These are phyloP conservation scores for Chlorella sp. DNA, from an alignment of 139 green algal genomes.

Conservation along the genomic window DNA sequence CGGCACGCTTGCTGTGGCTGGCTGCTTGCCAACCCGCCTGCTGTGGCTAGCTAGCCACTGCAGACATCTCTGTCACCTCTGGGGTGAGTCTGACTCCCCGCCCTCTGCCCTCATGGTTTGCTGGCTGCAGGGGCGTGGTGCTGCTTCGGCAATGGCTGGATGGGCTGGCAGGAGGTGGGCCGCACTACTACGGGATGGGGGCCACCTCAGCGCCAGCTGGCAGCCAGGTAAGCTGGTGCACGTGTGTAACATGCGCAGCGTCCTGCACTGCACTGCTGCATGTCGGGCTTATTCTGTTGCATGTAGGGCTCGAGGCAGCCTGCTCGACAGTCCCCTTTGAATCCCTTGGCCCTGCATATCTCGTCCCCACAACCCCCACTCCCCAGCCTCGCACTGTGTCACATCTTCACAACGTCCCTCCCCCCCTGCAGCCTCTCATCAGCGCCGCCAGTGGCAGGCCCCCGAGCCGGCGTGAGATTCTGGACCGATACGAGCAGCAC, in stretches of 20 bases:
- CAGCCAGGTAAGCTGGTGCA: not conserved
- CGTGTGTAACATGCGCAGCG: not conserved
- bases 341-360: not conserved
- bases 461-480: constrained; percentile 30
- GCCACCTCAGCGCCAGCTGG: not conserved
- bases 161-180: constrained; percentile 34
- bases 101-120: no score
- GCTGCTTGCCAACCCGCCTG: not conserved
- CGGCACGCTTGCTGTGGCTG: not conserved
- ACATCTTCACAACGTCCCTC: not conserved
- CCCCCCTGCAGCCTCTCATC: not conserved
- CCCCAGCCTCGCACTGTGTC: not conserved
- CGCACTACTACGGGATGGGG: not conserved
- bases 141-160: constrained; percentile 46
- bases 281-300: no score
- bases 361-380: not conserved
- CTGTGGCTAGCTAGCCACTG: no score
- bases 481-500: constrained; percentile 53
- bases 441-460: not conserved
- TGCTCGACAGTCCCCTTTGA: not conserved
- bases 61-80: no score
- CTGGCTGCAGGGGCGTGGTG: constrained; percentile 22
- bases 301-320: no score
- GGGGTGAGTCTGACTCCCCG: not conserved
- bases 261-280: no score